Base-by-base conservation (phyloP, 306 rosid species). In the Corylus americana region DNA sequence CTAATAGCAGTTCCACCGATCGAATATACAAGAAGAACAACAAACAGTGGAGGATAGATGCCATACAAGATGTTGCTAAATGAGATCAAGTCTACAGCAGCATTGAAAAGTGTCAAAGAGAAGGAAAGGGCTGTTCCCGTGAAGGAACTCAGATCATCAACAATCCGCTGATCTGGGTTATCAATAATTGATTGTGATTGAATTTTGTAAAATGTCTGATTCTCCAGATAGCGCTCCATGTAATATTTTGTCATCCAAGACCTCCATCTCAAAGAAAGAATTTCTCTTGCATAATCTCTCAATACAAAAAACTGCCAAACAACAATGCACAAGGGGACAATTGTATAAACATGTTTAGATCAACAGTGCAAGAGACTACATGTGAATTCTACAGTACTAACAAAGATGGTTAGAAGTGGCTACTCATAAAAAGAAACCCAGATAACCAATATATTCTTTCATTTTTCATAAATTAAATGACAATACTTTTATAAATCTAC, bases 191-290 rank as follows among this genome's bases (percentile, higher is more conserved):
- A 95, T 67, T 91, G 97, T 45, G 99, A 95, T 75, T 95, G 99
- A 78, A 95, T 87, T 89, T 87, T 93, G 86, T 95, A 95, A 88
- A 95, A 95, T 31, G 97, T 89, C 71, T 81, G 96, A 84, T 91
- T 80, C 82, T 85, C 91, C 57, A 95, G 86, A 82, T 91, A 95
- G 76, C 97, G 99, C 74, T 95, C 88, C 90, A 93, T 91, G 89
- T 95, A 95, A 82, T 89, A 85, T 77, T 89, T 89, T n/a, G 99
- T 95, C 99, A 95, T 95, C 99, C 99, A 95, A 76, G 99, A 90
- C 75, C 99, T 93, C 98, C 99, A 92, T 82, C 99, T 91, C 91
- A 95, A 81, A 70, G 98, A 84, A 76, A 95, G 97, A 47, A 89
- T 91, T 25, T 95, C 98, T 83, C 91, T 86, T 31, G 97, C 99